Evolutionary conservation across 163 green algal genomes (phyloP).

Genomic region (Chloromonas sp.): DNA sequence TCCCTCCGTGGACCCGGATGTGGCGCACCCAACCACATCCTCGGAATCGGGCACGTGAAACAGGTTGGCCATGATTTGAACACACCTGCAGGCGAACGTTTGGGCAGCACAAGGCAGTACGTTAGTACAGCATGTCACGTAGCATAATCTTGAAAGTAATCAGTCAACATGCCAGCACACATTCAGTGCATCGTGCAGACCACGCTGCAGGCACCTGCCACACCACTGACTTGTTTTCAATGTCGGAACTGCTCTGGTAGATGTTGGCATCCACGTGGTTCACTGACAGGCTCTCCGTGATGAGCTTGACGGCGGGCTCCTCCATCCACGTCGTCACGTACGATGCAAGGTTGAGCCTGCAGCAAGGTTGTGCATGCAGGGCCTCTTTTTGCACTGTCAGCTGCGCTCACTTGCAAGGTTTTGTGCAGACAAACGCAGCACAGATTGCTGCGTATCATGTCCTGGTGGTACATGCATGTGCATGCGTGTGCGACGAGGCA

Average conservation of each 20-base stretch:
- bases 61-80: slow-evolving; percentile 64
- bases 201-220: not conserved
- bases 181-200: not conserved
- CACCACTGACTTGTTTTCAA: slow-evolving; percentile 48
- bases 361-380: not conserved
- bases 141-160: too few species aligned
- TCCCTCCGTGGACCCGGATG: slow-evolving; percentile 61
- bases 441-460: too few species aligned
- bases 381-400: too few species aligned
- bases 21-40: slow-evolving; percentile 43
- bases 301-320: slow-evolving; percentile 55
- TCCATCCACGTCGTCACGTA: slow-evolving; percentile 74
- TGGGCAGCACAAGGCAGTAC: too few species aligned
- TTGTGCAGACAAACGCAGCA: too few species aligned
- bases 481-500: not conserved
- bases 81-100: slow-evolving; percentile 30
- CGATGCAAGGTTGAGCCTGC: slow-evolving; percentile 56
- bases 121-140: too few species aligned
- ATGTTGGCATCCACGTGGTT: slow-evolving; percentile 58
- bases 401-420: too few species aligned
- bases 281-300: slow-evolving; percentile 46
- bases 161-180: not conserved
- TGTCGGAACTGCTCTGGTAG: slow-evolving; percentile 59
- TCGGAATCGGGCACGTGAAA: slow-evolving; percentile 45
- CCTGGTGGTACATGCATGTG: too few species aligned